Conservation (phyloP, 495 filamentous ascomycete species). For the Penicillium malachiteum region DNA sequence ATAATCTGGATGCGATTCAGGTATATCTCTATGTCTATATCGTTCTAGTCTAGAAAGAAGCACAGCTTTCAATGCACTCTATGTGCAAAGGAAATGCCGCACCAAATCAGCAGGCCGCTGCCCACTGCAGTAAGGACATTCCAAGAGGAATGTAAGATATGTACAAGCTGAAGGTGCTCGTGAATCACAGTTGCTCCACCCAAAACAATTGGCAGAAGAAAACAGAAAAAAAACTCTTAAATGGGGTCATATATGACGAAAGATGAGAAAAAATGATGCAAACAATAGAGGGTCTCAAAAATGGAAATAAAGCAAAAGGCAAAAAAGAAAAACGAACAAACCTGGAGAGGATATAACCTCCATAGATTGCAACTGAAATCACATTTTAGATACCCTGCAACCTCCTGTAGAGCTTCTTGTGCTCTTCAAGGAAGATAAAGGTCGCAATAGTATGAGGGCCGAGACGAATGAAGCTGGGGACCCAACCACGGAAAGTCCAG, state of each 20-base stretch:
- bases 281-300: slow-evolving; percentile 51
- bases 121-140: slow-evolving; percentile 7
- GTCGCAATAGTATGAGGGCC: slow-evolving; percentile 93
- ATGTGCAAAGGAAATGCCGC: slow-evolving; percentile 4
- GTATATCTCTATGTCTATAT: slow-evolving; percentile 30
- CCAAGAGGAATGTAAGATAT: slow-evolving; percentile 27
- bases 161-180: slow-evolving; percentile 24
- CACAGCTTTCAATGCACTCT: slow-evolving; percentile 10
- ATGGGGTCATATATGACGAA: slow-evolving; percentile 18
- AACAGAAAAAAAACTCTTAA: slow-evolving; percentile 4
- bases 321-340: slow-evolving; percentile 17
- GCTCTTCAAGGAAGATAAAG: slow-evolving; percentile 90
- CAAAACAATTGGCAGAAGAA: slow-evolving; percentile 11
- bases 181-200: slow-evolving; percentile 17
- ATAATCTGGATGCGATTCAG: slow-evolving; percentile 21
- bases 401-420: slow-evolving; percentile 54
- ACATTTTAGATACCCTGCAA: slow-evolving; percentile 38
- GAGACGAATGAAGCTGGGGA: slow-evolving; percentile 90
- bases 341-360: slow-evolving; percentile 5
- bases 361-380: neutral
- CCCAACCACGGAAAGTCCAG: slow-evolving; percentile 98
- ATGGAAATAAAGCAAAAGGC: slow-evolving; percentile 17
- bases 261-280: slow-evolving; percentile 13
- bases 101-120: neutral
- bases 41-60: slow-evolving; percentile 11